A percentile compares a stretch with the other conserved stretches of the same genome.
Evolutionary conservation across 192 early-diverging fungal genomes (phyloP).

Genomic region (Backusella luteola): DNA sequence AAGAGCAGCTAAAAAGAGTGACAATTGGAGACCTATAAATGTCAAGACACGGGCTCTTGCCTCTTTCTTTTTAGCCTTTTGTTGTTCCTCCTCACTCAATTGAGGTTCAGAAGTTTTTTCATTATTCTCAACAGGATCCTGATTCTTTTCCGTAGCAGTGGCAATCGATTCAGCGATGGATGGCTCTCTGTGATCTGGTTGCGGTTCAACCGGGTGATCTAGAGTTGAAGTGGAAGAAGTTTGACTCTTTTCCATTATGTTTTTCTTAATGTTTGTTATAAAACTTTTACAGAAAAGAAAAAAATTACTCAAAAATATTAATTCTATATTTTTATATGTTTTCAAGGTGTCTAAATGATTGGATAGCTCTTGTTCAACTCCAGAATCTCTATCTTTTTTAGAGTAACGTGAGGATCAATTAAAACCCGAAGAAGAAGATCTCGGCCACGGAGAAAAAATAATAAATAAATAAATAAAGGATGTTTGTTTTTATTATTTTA

Average conservation of each 20-base stretch:
- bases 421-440: conserved; percentile 8
- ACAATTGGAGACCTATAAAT: conserved; percentile 31
- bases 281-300: not conserved
- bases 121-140: not conserved
- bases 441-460: not conserved
- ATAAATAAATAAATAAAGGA: not conserved
- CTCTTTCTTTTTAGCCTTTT: not conserved
- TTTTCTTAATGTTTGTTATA: not conserved
- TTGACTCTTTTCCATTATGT: not conserved
- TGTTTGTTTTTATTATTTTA: conserved; percentile 4
- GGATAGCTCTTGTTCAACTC: not conserved
- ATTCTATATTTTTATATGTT: not conserved
- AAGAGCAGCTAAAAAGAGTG: conserved; percentile 37
- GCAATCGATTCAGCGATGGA: not conserved
- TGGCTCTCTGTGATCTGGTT: not conserved
- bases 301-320: not conserved
- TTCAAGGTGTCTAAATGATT: not conserved
- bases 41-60: conserved; percentile 13
- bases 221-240: not conserved
- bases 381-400: not conserved
- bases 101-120: not conserved
- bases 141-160: not conserved
- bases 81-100: not conserved
- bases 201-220: not conserved
- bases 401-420: not conserved